phyloP scores from a whole-genome alignment of 2,329 filamentous ascomycete genomes.

The Lecanoromycetidae sp. region DNA sequence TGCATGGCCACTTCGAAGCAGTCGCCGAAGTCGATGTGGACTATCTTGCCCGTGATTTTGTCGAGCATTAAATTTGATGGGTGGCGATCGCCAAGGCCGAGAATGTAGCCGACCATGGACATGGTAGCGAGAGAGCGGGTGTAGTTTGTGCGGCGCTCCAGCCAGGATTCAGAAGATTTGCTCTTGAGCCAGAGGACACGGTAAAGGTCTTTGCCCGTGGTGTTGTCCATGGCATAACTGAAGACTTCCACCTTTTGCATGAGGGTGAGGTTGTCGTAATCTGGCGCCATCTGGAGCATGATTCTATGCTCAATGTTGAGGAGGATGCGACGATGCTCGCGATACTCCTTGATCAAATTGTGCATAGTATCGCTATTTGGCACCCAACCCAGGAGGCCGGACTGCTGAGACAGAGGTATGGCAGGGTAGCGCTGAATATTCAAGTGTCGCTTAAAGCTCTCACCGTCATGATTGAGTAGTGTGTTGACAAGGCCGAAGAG shows the following conservation, averaged over 20 bases:
- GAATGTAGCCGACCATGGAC: constrained; percentile 99
- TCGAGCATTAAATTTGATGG: constrained; percentile 98
- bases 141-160: constrained; percentile 96
- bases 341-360: constrained; percentile 91
- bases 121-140: constrained; percentile 94
- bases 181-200: constrained; percentile 97
- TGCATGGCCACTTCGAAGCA: constrained; percentile 99
- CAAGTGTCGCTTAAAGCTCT: constrained; percentile 93
- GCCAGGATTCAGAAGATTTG: constrained; percentile 94
- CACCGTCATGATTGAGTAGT: constrained; percentile 79
- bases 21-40: constrained; percentile 98
- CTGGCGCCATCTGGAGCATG: constrained; percentile 99
- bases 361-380: constrained; percentile 96
- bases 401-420: constrained; percentile 94
- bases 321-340: constrained; percentile 90
- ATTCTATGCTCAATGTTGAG: constrained; percentile 99
- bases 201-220: constrained; percentile 95
- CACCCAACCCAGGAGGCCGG: constrained; percentile 89
- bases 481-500: constrained; percentile 97
- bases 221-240: constrained; percentile 97
- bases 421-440: constrained; percentile 92
- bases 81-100: constrained; percentile 90
- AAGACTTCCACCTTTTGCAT: constrained; percentile 99
- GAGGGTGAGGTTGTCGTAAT: constrained; percentile 94
- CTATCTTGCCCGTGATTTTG: constrained; percentile 86